Percentiles rank a stretch among this genome's conserved stretches.
phyloP scores from a whole-genome alignment of 805 yeast genomes.

The Starmerella khaoyaiensis region DNA sequence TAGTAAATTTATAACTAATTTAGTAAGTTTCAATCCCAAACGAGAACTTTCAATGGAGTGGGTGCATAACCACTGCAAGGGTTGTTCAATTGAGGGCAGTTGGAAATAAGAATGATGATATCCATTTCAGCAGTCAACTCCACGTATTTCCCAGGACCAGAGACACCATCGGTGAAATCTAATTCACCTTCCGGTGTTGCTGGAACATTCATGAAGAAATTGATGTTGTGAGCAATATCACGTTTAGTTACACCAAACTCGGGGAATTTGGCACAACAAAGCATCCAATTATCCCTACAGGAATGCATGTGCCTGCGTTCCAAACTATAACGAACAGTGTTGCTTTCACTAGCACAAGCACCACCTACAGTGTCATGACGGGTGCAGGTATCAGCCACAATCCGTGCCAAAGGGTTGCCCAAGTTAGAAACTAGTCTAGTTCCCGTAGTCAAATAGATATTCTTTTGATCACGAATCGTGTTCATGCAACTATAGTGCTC shows the following conservation, averaged over 20 bases:
- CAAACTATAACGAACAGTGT: slow-evolving; percentile 11
- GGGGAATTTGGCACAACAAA: slow-evolving; percentile 7
- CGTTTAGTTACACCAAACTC: slow-evolving; percentile 11
- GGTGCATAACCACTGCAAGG: slow-evolving; percentile 12
- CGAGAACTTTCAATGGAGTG: slow-evolving; percentile 7
- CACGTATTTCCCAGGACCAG: slow-evolving; percentile 12
- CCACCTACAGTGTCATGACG: slow-evolving; percentile 12
- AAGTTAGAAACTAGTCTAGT: slow-evolving; percentile 6
- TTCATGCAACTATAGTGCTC: slow-evolving; percentile 6
- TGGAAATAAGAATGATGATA: slow-evolving; percentile 6
- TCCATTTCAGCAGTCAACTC: slow-evolving; percentile 10
- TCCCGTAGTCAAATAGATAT: slow-evolving; percentile 8
- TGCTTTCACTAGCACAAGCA: slow-evolving; percentile 13
- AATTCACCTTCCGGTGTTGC: slow-evolving; percentile 7
- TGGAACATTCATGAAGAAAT: slow-evolving; percentile 13
- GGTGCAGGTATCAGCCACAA: slow-evolving; percentile 10
- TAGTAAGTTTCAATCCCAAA: slow-evolving; percentile 4
- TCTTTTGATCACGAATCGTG: slow-evolving; percentile 5
- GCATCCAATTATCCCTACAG: slow-evolving; percentile 13
- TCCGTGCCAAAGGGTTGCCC: slow-evolving; percentile 5
- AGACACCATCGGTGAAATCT: slow-evolving; percentile 9
- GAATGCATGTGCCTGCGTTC: slow-evolving; percentile 12
- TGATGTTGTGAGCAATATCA: slow-evolving; percentile 11
- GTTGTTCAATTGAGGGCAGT: slow-evolving; percentile 13
- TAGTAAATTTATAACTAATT: background rate